These are phyloP conservation scores for Tilletiopsis washingtonensis DNA, from an alignment of 1,284 basidiomycete genomes.

Conservation along the genomic window DNA sequence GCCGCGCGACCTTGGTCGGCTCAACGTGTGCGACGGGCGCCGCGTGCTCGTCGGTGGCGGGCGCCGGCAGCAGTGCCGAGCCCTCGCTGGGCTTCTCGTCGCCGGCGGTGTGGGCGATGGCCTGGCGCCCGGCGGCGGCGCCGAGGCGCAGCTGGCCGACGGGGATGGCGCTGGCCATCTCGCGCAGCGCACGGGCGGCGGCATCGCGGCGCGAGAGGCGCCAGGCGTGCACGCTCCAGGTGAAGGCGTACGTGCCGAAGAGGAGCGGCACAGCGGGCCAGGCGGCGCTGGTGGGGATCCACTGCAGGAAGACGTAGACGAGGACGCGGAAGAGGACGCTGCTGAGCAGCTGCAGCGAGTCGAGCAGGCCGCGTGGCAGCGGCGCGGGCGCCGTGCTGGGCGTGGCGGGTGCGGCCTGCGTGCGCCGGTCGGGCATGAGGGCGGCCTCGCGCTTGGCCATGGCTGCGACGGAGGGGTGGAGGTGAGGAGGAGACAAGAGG, in stretches of 20 bases:
- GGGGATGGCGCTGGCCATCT: not conserved
- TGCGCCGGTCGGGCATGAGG: not conserved
- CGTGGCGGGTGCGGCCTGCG: not conserved
- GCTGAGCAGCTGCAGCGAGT: constrained; percentile 18
- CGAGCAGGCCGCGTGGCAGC: constrained; percentile 11
- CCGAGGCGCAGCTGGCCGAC: constrained; percentile 16
- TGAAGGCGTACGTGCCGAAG: constrained; percentile 22
- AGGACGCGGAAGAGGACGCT: constrained; percentile 32
- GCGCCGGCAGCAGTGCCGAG: not conserved
- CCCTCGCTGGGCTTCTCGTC: constrained; percentile 13
- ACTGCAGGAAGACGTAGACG: constrained; percentile 35
- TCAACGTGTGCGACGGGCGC: not conserved
- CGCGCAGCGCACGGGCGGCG: too few species aligned
- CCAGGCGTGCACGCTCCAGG: constrained; percentile 20
- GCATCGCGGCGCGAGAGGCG: constrained; percentile 7
- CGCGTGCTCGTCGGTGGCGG: too few species aligned
- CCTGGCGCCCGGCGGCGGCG: constrained; percentile 20
- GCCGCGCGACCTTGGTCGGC: constrained; percentile 5
- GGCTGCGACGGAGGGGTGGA: too few species aligned
- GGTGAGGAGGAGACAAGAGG: too few species aligned
- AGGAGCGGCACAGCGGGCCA: constrained; percentile 23
- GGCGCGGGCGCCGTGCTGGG: not conserved
- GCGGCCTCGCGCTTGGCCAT: constrained; percentile 2
- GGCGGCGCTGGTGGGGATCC: constrained; percentile 28
- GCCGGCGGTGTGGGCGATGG: constrained; percentile 11